phyloP scores from a whole-genome alignment of 208 protist species.

The Acanthamoeba sp. region DNA sequence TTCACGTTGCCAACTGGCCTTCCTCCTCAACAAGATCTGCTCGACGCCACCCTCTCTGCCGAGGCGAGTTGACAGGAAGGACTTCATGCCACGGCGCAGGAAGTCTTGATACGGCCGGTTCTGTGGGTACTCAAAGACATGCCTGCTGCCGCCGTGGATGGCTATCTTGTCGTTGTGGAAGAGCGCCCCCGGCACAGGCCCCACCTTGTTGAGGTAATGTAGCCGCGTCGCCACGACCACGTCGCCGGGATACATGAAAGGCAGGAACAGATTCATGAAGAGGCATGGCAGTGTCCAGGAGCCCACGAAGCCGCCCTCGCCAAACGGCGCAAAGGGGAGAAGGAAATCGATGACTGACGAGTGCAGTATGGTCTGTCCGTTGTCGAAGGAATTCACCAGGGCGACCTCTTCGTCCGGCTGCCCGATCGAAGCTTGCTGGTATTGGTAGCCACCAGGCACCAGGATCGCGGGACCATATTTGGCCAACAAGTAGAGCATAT shows the following conservation, averaged over 20 bases:
- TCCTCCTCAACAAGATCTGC: background rate
- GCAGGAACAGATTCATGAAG: background rate
- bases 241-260: background rate
- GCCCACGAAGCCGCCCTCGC: conserved; percentile 3
- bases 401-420: background rate
- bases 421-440: background rate
- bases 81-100: background rate
- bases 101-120: background rate
- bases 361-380: background rate
- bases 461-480: background rate
- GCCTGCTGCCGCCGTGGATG: background rate
- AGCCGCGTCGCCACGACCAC: background rate
- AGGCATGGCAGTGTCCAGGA: background rate
- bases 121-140: conserved; percentile 11
- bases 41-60: background rate
- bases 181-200: no score
- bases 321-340: background rate
- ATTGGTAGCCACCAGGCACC: background rate
- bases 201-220: background rate
- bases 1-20: no score
- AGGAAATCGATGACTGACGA: background rate
- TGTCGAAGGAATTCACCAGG: background rate
- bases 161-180: background rate
- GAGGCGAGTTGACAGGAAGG: background rate
- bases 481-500: background rate